Conservation (phyloP, 208 protist species). For the Angomonas desouzai region DNA sequence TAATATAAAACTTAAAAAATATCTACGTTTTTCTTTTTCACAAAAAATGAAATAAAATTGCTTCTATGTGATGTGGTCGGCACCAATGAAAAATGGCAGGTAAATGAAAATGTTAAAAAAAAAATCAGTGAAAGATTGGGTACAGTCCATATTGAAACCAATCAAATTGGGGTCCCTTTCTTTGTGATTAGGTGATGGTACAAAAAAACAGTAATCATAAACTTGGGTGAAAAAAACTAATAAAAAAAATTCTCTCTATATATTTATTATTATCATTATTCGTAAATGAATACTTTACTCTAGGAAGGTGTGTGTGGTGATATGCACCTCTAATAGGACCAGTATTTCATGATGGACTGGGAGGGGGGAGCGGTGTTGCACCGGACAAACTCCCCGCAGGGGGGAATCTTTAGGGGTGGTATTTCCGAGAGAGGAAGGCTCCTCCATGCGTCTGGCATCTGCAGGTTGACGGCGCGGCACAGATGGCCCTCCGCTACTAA, state of each 20-base stretch:
- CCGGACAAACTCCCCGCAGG: constrained; percentile 62
- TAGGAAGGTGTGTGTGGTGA: background rate
- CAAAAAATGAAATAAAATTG: constrained; percentile 2
- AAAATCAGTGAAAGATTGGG: no score
- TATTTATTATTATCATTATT: no score
- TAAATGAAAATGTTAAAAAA: background rate
- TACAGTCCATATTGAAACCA: no score
- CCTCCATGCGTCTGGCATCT: constrained; percentile 66
- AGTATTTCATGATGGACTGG: constrained; percentile 75
- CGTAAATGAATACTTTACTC: no score
- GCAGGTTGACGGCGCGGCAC: constrained; percentile 46
- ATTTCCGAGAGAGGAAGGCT: constrained; percentile 67
- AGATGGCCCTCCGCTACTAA: constrained; percentile 59
- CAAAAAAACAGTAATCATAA: no score
- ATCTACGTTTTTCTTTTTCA: no score
- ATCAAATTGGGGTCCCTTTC: no score
- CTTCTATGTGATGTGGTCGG: constrained; percentile 3
- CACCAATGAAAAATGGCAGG: background rate
- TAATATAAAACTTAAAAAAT: constrained; percentile 2
- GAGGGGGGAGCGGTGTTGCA: constrained; percentile 50
- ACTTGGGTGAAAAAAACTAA: background rate
- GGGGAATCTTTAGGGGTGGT: constrained; percentile 74
- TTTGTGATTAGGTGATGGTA: no score
- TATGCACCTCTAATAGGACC: constrained; percentile 50
- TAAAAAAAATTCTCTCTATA: constrained; percentile 11